Conservation (phyloP, 352 stramenopile species). For the Phytophthora multivora region DNA sequence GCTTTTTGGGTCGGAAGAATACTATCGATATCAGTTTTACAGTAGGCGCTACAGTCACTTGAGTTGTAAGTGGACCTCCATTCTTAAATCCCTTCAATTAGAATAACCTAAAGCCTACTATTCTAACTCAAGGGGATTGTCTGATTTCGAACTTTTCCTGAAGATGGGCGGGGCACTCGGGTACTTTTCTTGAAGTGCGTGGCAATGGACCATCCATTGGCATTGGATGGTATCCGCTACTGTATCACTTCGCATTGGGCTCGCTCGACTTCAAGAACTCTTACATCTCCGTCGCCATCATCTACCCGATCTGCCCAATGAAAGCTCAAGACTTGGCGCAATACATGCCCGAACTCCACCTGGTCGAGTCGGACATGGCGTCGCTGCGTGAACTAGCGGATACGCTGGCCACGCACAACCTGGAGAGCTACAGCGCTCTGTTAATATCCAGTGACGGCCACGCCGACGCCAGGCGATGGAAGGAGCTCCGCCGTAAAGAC, state of each 20-base stretch:
- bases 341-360: conserved; percentile 18
- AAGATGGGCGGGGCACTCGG: not conserved
- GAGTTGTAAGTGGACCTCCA: too few species aligned
- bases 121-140: too few species aligned
- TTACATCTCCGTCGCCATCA: not conserved
- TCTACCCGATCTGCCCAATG: not conserved
- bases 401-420: conserved; percentile 37
- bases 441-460: conserved; percentile 15
- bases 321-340: conserved; percentile 11
- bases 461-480: conserved; percentile 32
- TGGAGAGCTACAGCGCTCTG: conserved; percentile 32
- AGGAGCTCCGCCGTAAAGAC: conserved; percentile 38
- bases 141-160: conserved; percentile 8
- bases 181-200: conserved; percentile 6
- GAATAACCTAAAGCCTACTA: too few species aligned
- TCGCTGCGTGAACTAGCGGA: conserved; percentile 29
- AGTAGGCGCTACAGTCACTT: too few species aligned
- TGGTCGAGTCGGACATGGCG: conserved; percentile 24
- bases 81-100: too few species aligned
- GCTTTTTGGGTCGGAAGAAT: too few species aligned
- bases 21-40: too few species aligned
- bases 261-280: not conserved
- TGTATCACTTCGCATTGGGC: conserved; percentile 4
- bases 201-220: too few species aligned
- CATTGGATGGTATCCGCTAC: conserved; percentile 10